Evolutionary conservation across 2,329 filamentous ascomycete species (phyloP).

Genomic region (Cladophialophora bantiana): DNA sequence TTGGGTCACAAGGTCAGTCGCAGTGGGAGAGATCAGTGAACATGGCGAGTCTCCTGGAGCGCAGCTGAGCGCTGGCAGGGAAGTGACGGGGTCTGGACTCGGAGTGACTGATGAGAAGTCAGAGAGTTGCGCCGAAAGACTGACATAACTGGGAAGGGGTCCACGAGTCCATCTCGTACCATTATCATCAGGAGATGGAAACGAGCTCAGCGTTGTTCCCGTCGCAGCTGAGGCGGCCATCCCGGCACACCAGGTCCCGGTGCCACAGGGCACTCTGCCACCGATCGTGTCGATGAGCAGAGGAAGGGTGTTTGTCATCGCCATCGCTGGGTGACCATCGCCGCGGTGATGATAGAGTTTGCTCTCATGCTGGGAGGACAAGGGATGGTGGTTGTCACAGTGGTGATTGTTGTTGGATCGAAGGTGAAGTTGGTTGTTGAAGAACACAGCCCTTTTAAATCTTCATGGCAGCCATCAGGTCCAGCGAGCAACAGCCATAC

Average conservation of each 20-base stretch:
- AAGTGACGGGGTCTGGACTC: background rate
- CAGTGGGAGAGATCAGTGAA: background rate
- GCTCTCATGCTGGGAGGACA: background rate
- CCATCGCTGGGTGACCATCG: slow-evolving; percentile 15
- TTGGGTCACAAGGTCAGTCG: background rate
- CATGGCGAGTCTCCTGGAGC: background rate
- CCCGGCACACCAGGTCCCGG: background rate
- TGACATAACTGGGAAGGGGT: background rate
- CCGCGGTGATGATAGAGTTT: background rate
- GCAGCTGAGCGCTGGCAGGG: background rate
- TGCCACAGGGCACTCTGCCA: background rate
- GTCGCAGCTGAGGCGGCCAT: background rate
- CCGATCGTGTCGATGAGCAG: background rate
- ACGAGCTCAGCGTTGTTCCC: background rate
- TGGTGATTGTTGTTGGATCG: slow-evolving; percentile 1
- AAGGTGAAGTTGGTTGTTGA: slow-evolving; percentile 1
- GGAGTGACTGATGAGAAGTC: background rate
- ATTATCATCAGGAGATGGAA: background rate
- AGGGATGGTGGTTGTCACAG: background rate
- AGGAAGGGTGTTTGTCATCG: background rate
- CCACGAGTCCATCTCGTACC: background rate
- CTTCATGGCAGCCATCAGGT: background rate
- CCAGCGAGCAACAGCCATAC: slow-evolving; percentile 9
- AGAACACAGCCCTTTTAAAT: background rate
- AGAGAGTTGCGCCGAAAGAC: background rate